A percentile compares a stretch with the other conserved stretches of the same genome.
Conservation (phyloP, 83 land plant genomes). For the Picea abies region DNA sequence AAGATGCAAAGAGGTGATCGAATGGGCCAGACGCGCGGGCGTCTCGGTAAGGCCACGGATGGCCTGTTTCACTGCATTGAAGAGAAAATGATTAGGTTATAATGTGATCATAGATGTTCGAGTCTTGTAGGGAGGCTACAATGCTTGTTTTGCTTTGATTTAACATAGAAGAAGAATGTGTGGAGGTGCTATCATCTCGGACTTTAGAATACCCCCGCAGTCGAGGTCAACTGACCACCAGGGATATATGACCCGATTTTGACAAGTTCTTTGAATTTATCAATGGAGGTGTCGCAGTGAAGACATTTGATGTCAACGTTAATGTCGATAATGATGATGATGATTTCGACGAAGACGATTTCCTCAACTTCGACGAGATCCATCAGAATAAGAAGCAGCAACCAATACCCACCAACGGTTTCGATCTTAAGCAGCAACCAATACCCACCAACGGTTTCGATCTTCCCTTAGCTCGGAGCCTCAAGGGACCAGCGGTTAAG, state of each 20-base stretch:
- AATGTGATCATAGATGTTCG: too few species aligned
- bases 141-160: too few species aligned
- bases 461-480: too few species aligned
- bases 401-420: neutral
- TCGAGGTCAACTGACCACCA: too few species aligned
- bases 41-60: too few species aligned
- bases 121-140: too few species aligned
- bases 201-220: constrained; percentile 19
- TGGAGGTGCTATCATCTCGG: constrained; percentile 61
- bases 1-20: too few species aligned
- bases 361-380: neutral
- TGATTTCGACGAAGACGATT: neutral
- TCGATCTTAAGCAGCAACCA: neutral
- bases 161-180: constrained; percentile 32
- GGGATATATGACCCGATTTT: constrained; percentile 17
- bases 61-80: too few species aligned
- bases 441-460: too few species aligned
- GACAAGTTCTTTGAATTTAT: constrained; percentile 4
- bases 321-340: neutral
- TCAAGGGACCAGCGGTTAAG: too few species aligned
- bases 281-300: neutral
- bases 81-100: too few species aligned
- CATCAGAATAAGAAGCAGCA: neutral
- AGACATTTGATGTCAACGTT: neutral
- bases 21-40: too few species aligned